A percentile compares a stretch with the other conserved stretches of the same genome.
These are phyloP conservation scores for Populus pruinosa DNA, from an alignment of 345 rosid genomes.

Conservation along the genomic window DNA sequence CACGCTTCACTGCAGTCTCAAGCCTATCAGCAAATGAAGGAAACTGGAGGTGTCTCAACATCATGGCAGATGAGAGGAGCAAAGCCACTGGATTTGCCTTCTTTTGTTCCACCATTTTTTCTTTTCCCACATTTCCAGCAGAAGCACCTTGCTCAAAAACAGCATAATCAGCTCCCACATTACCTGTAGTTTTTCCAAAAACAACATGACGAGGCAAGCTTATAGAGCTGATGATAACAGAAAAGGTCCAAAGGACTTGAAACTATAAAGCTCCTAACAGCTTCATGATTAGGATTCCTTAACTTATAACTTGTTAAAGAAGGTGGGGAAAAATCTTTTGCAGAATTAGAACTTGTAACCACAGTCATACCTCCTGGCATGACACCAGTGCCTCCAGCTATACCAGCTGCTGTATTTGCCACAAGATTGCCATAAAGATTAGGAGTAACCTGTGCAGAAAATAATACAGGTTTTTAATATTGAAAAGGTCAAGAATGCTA, in stretches of 20 bases:
- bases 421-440: constrained; percentile 87
- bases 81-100: constrained; percentile 92
- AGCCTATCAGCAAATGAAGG: constrained; percentile 88
- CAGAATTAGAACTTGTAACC: not conserved
- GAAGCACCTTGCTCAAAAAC: constrained; percentile 97
- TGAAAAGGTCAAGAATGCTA: not conserved
- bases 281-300: not conserved
- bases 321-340: not conserved
- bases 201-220: not conserved
- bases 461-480: no score
- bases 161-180: constrained; percentile 90
- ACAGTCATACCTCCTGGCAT: constrained; percentile 84
- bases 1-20: constrained; percentile 75
- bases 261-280: not conserved
- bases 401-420: constrained; percentile 91
- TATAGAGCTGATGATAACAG: not conserved
- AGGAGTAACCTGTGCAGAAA: constrained; percentile 67
- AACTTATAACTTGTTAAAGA: no score
- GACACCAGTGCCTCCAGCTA: constrained; percentile 94
- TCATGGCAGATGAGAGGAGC: constrained; percentile 96
- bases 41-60: constrained; percentile 93
- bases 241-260: not conserved
- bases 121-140: constrained; percentile 92
- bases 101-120: constrained; percentile 51
- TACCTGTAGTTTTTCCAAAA: constrained; percentile 45